Conservation (phyloP, 2,329 filamentous ascomycete genomes). For the Trichophyton verrucosum region DNA sequence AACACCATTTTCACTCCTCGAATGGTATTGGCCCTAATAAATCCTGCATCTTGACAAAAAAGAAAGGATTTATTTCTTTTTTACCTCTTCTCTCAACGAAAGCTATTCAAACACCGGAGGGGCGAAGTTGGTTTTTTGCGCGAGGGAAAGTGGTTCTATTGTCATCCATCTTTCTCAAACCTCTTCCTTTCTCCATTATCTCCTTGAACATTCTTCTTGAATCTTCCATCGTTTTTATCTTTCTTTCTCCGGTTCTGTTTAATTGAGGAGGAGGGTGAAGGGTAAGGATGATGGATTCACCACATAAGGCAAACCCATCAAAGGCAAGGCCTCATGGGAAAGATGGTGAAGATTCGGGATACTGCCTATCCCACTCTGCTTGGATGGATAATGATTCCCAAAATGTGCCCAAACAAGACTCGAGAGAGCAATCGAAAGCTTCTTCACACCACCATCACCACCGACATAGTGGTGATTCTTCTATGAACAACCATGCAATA, state of each 20-base stretch:
- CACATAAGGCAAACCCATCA: constrained; percentile 30
- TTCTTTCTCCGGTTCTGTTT: neutral
- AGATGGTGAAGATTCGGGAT: constrained; percentile 27
- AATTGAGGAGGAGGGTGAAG: neutral
- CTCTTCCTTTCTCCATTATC: constrained; percentile 3
- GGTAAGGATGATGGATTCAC: constrained; percentile 25
- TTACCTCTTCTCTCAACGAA: neutral
- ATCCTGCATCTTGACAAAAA: constrained; percentile 3
- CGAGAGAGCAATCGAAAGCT: constrained; percentile 20
- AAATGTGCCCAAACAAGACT: constrained; percentile 26
- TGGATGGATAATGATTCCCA: constrained; percentile 22
- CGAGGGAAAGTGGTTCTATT: constrained; percentile 6
- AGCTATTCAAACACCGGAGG: constrained; percentile 1
- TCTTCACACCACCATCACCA: constrained; percentile 15
- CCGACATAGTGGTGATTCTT: constrained; percentile 10
- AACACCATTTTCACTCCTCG: constrained; percentile 3
- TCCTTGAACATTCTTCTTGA: neutral
- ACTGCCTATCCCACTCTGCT: constrained; percentile 26
- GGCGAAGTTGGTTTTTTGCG: constrained; percentile 2
- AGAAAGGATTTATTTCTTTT: constrained; percentile 5
- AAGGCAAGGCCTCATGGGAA: constrained; percentile 21
- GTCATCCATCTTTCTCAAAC: constrained; percentile 6
- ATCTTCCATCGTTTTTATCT: constrained; percentile 1
- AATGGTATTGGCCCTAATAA: constrained; percentile 4
- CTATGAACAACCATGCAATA: constrained; percentile 3